Evolutionary conservation across 805 yeast genomes (phyloP), one percentile per base, ranked within the genome.

Genomic region (Spathaspora arborariae): DNA sequence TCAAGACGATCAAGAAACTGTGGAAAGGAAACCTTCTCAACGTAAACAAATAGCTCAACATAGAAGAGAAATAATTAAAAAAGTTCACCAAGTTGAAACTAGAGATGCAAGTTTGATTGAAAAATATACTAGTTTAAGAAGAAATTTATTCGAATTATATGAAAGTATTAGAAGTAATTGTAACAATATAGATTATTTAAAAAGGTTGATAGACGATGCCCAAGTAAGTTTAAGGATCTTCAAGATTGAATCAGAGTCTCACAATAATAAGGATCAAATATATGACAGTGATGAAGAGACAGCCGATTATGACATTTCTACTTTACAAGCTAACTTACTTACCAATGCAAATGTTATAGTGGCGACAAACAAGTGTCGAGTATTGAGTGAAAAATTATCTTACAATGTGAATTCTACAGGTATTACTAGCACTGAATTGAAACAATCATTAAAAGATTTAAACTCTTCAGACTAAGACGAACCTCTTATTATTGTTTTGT

Each of bases 171-270:
- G 43, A n/a, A 67, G 67, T 49, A 59, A 65, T 44, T 46, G 49
- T 34, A 59, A 63, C 22, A 71, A 71, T 51, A 45, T 61, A 22
- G 55, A 51, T 36, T 71, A 68, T 41, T 49, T 71, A 27, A 36
- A 47, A 20, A 39, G 45, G 38, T 38, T 58, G 10, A 33, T 45
- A 35, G 30, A 35, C 18, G 46, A 52, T 24, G 20, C 59, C 15
- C 9, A 19, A 3, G 30, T 33, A 20, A n/a, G 40, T 2, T 21
- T 51, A 11, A 22, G 39, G 34, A 44, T 36, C 7, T 13, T 9
- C 24, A 30, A 30, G 15, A 8, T 16, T 6, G 8, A 15, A 20
- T 6, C 18, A 3, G 35, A 41, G 5, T 7, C 19, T 3, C 8
- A 16, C 27, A 8, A n/a, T 7, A 26, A 30, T 20, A 34, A 34